phyloP scores from a whole-genome alignment of 2,329 filamentous ascomycete genomes.

The Trichoderma arundinaceum region DNA sequence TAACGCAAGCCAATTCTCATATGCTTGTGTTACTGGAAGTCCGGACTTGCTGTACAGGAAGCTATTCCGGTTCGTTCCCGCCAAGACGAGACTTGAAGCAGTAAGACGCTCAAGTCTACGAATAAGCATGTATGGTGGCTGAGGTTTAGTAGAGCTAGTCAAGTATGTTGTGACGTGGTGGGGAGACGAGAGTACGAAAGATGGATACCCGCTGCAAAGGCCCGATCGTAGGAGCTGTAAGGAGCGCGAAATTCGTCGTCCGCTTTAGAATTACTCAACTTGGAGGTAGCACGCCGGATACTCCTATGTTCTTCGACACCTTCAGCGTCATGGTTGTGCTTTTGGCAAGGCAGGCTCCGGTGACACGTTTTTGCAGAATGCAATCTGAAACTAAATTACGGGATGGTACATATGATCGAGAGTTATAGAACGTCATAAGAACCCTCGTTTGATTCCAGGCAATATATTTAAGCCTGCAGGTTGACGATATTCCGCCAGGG shows the following conservation, averaged over 20 bases:
- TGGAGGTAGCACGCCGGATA: not conserved
- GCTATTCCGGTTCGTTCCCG: conserved; percentile 13
- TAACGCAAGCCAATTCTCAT: not conserved
- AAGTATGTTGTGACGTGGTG: conserved; percentile 6
- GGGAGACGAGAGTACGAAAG: not conserved
- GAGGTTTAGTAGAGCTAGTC: not conserved
- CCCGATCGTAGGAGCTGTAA: not conserved
- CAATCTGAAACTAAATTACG: not conserved
- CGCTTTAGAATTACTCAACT: not conserved
- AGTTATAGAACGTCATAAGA: not conserved
- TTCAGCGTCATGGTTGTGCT: not conserved
- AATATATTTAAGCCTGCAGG: conserved; percentile 12
- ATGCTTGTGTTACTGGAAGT: conserved; percentile 12
- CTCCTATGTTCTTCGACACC: not conserved
- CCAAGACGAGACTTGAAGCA: not conserved
- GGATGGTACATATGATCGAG: not conserved
- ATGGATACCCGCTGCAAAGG: conserved; percentile 11
- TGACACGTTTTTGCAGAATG: not conserved
- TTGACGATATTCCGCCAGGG: not conserved
- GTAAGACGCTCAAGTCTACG: not conserved
- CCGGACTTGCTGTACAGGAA: conserved; percentile 11
- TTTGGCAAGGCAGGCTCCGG: not conserved
- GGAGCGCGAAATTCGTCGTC: not conserved
- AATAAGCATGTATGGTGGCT: conserved; percentile 24
- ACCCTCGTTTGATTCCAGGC: not conserved